Evolutionary conservation across 192 early-diverging fungal genomes (phyloP).

Genomic region (Coemansia sp.): DNA sequence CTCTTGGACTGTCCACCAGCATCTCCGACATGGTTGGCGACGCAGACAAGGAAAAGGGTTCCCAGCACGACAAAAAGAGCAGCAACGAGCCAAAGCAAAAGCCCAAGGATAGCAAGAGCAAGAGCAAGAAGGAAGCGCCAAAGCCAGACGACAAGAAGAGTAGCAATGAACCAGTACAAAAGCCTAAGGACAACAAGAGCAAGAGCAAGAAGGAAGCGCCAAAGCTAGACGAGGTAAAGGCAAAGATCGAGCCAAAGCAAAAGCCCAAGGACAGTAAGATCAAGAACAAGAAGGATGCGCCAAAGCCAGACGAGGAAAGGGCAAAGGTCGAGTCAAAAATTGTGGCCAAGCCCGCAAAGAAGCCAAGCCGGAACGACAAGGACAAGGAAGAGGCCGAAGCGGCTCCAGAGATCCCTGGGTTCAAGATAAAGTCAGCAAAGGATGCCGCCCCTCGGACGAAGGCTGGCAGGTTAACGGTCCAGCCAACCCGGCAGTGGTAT

Average conservation of each 20-base stretch:
- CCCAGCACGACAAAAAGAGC: neutral
- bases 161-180: neutral
- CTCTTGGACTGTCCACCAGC: slow-evolving; percentile 33
- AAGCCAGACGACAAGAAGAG: slow-evolving; percentile 5
- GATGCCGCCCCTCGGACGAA: slow-evolving; percentile 30
- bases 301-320: neutral
- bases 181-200: slow-evolving; percentile 5
- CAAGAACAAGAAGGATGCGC: slow-evolving; percentile 7
- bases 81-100: slow-evolving; percentile 2
- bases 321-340: slow-evolving; percentile 4
- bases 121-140: slow-evolving; percentile 6
- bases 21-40: slow-evolving; percentile 34
- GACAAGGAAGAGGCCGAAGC: slow-evolving; percentile 7
- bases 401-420: slow-evolving; percentile 20
- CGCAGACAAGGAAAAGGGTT: slow-evolving; percentile 22
- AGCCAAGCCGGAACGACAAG: slow-evolving; percentile 16
- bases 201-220: slow-evolving; percentile 8
- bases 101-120: slow-evolving; percentile 9
- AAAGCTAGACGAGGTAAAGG: slow-evolving; percentile 2
- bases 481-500: slow-evolving; percentile 43
- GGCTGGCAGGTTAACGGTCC: slow-evolving; percentile 25
- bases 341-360: slow-evolving; percentile 22
- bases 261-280: slow-evolving; percentile 8
- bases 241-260: neutral
- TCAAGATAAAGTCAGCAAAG: slow-evolving; percentile 54